phyloP scores from a whole-genome alignment of 345 rosid species.

The Raphanus sativus region DNA sequence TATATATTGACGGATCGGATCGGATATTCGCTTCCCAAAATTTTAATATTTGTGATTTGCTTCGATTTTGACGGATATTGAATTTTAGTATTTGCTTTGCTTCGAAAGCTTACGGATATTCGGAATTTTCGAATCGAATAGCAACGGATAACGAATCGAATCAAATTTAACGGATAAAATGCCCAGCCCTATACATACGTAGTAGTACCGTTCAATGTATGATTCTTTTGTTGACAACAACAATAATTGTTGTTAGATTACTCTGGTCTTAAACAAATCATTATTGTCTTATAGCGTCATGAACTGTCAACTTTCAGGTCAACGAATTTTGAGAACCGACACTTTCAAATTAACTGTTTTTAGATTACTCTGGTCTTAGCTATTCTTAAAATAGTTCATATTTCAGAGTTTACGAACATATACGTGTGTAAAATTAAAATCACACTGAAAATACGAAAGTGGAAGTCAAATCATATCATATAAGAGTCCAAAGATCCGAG shows the following conservation, averaged over 20 bases:
- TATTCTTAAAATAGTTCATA: background rate
- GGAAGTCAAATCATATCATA: slow-evolving; percentile 4
- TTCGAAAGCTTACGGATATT: too few species aligned
- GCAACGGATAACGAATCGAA: too few species aligned
- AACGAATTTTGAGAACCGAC: slow-evolving; percentile 21
- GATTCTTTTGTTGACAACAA: background rate
- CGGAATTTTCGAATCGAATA: too few species aligned
- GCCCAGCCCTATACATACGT: too few species aligned
- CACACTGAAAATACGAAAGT: slow-evolving; percentile 10
- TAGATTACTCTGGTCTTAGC: too few species aligned
- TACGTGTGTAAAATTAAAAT: slow-evolving; percentile 8
- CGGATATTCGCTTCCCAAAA: too few species aligned
- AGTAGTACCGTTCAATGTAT: background rate
- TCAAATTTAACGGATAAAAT: too few species aligned
- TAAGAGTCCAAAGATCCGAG: slow-evolving; percentile 18
- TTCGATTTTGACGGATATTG: too few species aligned
- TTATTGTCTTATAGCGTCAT: slow-evolving; percentile 10
- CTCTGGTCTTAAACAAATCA: background rate
- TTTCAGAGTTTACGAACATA: background rate
- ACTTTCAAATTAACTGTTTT: background rate
- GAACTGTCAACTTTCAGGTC: slow-evolving; percentile 23
- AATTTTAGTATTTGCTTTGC: too few species aligned
- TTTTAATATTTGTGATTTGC: too few species aligned
- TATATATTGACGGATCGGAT: too few species aligned
- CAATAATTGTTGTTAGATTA: background rate